phyloP scores from a whole-genome alignment of 176 grass and related monocot genomes.

The Ensete ventricosum region DNA sequence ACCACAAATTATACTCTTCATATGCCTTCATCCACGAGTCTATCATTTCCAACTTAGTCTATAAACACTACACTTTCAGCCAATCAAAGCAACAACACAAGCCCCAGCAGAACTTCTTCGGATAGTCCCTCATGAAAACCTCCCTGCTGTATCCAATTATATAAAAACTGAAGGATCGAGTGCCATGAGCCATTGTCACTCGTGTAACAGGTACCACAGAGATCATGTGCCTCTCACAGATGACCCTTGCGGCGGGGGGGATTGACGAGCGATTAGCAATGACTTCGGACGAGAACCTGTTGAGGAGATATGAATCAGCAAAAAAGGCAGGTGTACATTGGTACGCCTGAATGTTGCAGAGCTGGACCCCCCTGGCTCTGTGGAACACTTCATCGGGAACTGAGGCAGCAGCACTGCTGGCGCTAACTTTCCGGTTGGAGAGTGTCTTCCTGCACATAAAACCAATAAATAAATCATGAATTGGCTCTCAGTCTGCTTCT shows the following conservation, averaged over 20 bases:
- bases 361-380: constrained; percentile 56
- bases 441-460: constrained; percentile 53
- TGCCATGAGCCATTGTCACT: constrained; percentile 54
- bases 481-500: not conserved
- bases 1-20: not conserved
- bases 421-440: constrained; percentile 53
- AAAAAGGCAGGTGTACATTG: constrained; percentile 93
- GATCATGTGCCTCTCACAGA: constrained; percentile 71
- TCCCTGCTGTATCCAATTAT: constrained; percentile 59
- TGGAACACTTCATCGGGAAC: constrained; percentile 90
- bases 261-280: constrained; percentile 43
- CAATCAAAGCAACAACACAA: constrained; percentile 91
- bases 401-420: constrained; percentile 54
- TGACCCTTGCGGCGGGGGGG: constrained; percentile 56
- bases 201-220: constrained; percentile 72
- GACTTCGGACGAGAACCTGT: constrained; percentile 82
- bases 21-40: not conserved
- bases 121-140: constrained; percentile 74
- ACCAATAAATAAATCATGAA: constrained; percentile 12
- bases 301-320: constrained; percentile 77
- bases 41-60: not conserved
- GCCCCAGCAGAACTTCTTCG: constrained; percentile 69
- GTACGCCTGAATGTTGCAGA: constrained; percentile 88
- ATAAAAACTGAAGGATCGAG: constrained; percentile 66
- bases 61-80: constrained; percentile 26